Conservation (phyloP, 768 basidiomycete species). For the Coprinopsis cinerea region DNA sequence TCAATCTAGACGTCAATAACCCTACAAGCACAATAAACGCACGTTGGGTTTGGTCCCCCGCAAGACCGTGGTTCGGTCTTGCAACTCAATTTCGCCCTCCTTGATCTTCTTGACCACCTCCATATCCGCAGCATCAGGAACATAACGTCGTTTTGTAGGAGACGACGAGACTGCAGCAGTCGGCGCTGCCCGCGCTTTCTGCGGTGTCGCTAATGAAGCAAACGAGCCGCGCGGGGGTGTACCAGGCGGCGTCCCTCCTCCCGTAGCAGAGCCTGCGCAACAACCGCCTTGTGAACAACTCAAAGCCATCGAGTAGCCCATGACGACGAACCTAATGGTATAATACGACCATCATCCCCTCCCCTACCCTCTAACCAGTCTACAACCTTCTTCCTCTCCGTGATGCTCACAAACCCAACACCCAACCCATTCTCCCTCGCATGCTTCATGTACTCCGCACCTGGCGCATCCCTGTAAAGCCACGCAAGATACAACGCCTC, state of each 20-base stretch:
- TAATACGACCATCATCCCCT: conserved; percentile 6
- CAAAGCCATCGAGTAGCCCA: background rate
- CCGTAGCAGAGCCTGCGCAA: conserved; percentile 13
- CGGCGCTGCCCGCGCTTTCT: background rate
- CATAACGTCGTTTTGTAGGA: conserved; percentile 69
- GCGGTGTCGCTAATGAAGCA: conserved; percentile 17
- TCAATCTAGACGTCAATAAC: background rate
- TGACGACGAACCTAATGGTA: conserved; percentile 1
- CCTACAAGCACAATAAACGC: conserved; percentile 21
- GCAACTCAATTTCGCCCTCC: conserved; percentile 69
- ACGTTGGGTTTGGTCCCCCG: conserved; percentile 83
- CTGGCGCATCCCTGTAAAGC: conserved; percentile 63
- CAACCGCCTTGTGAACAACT: background rate
- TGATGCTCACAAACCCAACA: conserved; percentile 76
- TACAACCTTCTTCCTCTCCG: conserved; percentile 79
- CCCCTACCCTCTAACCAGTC: conserved; percentile 71
- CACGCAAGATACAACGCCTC: conserved; percentile 85
- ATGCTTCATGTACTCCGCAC: conserved; percentile 86
- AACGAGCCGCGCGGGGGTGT: conserved; percentile 31
- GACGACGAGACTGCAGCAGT: conserved; percentile 31
- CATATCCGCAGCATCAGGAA: conserved; percentile 68
- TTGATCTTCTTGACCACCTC: conserved; percentile 86
- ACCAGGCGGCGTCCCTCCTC: conserved; percentile 49
- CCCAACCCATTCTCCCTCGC: conserved; percentile 69
- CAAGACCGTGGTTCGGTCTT: conserved; percentile 78